Evolutionary conservation across 371 early-diverging fungal genomes (phyloP).

Genomic region (Saksenaea oblongispora): DNA sequence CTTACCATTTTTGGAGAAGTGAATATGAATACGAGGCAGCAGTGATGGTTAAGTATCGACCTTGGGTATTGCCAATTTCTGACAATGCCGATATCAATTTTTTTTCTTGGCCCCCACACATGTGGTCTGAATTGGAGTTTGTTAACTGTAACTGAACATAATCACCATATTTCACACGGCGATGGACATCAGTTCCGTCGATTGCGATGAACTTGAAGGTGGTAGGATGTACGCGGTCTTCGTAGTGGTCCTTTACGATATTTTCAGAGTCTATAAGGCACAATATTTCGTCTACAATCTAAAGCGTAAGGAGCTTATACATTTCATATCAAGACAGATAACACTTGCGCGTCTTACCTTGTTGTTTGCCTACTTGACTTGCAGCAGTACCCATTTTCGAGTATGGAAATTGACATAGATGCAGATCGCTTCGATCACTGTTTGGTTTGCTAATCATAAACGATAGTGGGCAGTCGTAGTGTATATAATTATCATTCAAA

Average conservation of each 20-base stretch:
- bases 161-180: neutral
- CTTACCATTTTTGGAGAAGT: too few species aligned
- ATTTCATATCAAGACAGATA: too few species aligned
- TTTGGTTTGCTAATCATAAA: neutral
- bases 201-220: neutral
- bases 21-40: too few species aligned
- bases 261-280: too few species aligned
- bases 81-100: too few species aligned
- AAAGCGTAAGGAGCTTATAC: too few species aligned
- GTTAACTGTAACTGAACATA: neutral
- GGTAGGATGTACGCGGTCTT: neutral
- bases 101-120: too few species aligned
- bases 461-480: neutral
- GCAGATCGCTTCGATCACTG: neutral
- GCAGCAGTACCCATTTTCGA: neutral
- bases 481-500: neutral
- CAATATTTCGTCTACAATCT: too few species aligned
- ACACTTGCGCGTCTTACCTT: too few species aligned
- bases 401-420: neutral
- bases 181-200: neutral
- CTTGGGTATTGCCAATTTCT: too few species aligned
- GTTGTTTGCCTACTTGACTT: too few species aligned
- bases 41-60: too few species aligned
- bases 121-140: neutral
- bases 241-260: neutral